phyloP scores from a whole-genome alignment of 176 grass and related monocot genomes.

The Avena insularis region DNA sequence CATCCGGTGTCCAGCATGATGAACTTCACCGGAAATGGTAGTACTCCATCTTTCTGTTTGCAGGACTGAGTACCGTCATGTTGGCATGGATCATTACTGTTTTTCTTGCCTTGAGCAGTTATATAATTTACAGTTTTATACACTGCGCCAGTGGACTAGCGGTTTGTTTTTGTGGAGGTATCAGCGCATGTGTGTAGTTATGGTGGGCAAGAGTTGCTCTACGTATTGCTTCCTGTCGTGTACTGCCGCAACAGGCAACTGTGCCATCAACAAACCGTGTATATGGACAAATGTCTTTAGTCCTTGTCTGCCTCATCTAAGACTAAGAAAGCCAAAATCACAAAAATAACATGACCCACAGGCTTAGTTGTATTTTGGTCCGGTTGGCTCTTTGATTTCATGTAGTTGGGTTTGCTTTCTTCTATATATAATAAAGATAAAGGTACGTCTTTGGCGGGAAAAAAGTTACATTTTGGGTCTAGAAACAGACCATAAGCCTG shows the following conservation, averaged over 20 bases:
- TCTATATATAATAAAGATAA: too few species aligned
- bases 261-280: background rate
- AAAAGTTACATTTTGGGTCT: conserved; percentile 2
- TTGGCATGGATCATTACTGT: background rate
- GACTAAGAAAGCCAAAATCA: conserved; percentile 9
- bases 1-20: background rate
- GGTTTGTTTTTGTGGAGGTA: background rate
- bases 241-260: conserved; percentile 21
- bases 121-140: background rate
- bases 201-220: background rate
- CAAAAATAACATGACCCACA: background rate
- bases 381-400: too few species aligned
- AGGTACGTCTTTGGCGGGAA: too few species aligned
- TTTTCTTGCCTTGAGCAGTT: background rate
- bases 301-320: conserved; percentile 25
- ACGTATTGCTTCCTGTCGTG: background rate
- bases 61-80: background rate
- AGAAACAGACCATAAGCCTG: background rate
- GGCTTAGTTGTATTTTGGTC: conserved; percentile 6
- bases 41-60: background rate
- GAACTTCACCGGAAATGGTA: background rate
- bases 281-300: conserved; percentile 3
- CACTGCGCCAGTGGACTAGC: background rate
- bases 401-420: too few species aligned
- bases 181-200: background rate